Evolutionary conservation across 345 rosid genomes (phyloP).

Genomic region (Lepidium africanum): DNA sequence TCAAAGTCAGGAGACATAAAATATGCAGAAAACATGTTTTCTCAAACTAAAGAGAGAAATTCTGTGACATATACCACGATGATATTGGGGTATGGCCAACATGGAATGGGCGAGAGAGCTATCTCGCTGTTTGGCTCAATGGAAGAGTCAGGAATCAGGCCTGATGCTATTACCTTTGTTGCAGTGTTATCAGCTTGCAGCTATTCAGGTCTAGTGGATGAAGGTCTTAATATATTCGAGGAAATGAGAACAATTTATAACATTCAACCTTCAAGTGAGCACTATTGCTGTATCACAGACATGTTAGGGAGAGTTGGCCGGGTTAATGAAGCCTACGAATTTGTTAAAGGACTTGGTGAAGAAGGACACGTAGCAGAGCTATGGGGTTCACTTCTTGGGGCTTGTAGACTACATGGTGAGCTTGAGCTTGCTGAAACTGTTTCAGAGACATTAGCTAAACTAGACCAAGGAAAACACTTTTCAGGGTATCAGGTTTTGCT

Average conservation of each 20-base stretch:
- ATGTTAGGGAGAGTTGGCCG: slow-evolving; percentile 87
- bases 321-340: slow-evolving; percentile 72
- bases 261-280: slow-evolving; percentile 57
- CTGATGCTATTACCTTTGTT: slow-evolving; percentile 68
- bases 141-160: slow-evolving; percentile 40
- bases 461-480: slow-evolving; percentile 32
- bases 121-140: slow-evolving; percentile 67
- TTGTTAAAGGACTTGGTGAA: slow-evolving; percentile 60
- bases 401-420: slow-evolving; percentile 66
- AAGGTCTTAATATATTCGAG: slow-evolving; percentile 63
- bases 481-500: slow-evolving; percentile 79
- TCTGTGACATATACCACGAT: slow-evolving; percentile 76
- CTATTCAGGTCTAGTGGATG: slow-evolving; percentile 66
- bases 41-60: slow-evolving; percentile 42
- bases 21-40: slow-evolving; percentile 57
- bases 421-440: slow-evolving; percentile 58
- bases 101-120: slow-evolving; percentile 76
- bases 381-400: slow-evolving; percentile 82
- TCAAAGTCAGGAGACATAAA: slow-evolving; percentile 67
- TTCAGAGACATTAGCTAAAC: slow-evolving; percentile 43
- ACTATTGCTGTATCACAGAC: slow-evolving; percentile 74
- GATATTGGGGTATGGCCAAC: slow-evolving; percentile 81
- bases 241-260: slow-evolving; percentile 54
- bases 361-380: slow-evolving; percentile 57
- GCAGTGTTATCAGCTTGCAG: slow-evolving; percentile 83